Base-by-base conservation (phyloP, 805 yeast species). In the Hanseniaspora meyeri region DNA sequence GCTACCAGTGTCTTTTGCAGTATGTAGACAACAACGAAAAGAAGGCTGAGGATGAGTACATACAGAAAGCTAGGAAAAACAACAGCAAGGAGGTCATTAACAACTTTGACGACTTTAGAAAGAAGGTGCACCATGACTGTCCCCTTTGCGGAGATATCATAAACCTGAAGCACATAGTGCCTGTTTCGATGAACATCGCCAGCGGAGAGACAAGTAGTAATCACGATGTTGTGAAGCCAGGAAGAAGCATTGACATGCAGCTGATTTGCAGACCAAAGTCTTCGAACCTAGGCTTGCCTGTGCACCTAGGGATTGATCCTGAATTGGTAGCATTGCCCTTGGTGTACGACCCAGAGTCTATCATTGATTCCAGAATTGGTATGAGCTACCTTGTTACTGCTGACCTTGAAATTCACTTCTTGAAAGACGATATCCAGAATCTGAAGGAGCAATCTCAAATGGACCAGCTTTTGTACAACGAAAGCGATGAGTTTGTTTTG, bases 1-100 rank as follows among this genome's bases (percentile, higher is more conserved):
- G 99, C 65, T 75, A 80, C 56, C 80, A 89, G 14, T 93, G 99
- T 67, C 68, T 91, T 34, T 67, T 89, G 56, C 78, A 89, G 47
- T 79, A 86, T 63, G 71, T 87, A 46, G 85, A 79, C 39, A 80
- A 82, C 19, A 73, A 73, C 27, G 64, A 69, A 7, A 66, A 69
- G 5, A 67, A 65, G 29, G 37, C 42, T 3, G 36, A 65, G 66
- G 47, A 64, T 69, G 7, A 68, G 31, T 29, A 31, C 29, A 31
- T 37, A 5, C 34, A 43, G 16, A 29, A 37, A 14, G 20, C 43
- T 17, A 55, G 12, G 37, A 57, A 19, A 50, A 56, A 16, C 37
- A 57, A 29, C 48, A 55, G 19, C 51, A 45, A 45, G 17, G 46
- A 31, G 36, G 49, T 38, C n/a, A 51, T 42, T 16, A 45, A 45